A percentile compares a stretch with the other conserved stretches of the same genome.
These are phyloP conservation scores for Ophiostoma novo-ulmi DNA, from an alignment of 2,329 filamentous ascomycete species.

Conservation along the genomic window DNA sequence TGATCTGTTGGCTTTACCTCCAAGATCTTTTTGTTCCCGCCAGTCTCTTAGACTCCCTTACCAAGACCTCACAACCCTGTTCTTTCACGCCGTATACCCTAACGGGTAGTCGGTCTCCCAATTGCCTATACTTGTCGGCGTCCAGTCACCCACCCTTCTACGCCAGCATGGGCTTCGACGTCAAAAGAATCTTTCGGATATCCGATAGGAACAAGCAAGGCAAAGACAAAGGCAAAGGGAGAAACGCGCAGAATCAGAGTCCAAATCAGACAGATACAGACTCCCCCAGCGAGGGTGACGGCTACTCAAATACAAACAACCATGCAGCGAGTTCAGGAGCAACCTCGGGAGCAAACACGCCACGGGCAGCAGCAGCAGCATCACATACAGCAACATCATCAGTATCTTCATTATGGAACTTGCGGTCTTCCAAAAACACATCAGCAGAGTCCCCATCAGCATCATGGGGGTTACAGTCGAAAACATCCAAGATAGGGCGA, in stretches of 20 bases:
- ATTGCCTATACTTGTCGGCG: background rate
- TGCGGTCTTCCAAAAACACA: background rate
- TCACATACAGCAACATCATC: background rate
- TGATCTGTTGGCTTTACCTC: background rate
- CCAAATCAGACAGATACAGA: slow-evolving; percentile 21
- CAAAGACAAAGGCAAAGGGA: slow-evolving; percentile 9
- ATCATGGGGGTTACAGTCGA: slow-evolving; percentile 19
- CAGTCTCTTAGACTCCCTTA: background rate
- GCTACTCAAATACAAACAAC: background rate
- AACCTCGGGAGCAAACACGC: background rate
- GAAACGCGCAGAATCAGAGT: background rate
- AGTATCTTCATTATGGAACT: slow-evolving; percentile 6
- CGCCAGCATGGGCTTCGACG: slow-evolving; percentile 26
- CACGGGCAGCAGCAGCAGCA: background rate
- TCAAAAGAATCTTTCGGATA: slow-evolving; percentile 25
- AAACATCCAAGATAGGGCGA: slow-evolving; percentile 21
- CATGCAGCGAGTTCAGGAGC: background rate
- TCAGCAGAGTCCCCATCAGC: background rate
- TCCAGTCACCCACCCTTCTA: background rate
- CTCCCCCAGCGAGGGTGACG: slow-evolving; percentile 22
- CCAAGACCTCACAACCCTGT: background rate
- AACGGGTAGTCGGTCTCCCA: background rate
- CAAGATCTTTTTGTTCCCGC: background rate
- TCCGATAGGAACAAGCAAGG: slow-evolving; percentile 20
- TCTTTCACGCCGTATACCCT: background rate